Conservation (phyloP, 2,329 filamentous ascomycete genomes). For the Aspergillus sojae region DNA sequence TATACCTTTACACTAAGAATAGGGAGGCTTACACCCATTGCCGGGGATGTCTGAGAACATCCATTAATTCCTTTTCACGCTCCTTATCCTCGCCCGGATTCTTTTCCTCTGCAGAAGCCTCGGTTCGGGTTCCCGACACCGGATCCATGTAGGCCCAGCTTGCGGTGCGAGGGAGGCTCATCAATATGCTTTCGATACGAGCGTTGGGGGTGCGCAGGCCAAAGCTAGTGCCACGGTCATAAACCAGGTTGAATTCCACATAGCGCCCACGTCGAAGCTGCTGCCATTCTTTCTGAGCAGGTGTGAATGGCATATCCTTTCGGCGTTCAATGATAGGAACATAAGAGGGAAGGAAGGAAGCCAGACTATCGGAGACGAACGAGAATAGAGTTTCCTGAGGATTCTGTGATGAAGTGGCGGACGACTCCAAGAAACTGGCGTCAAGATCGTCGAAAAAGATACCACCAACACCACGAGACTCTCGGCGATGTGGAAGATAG, state of each 20-base stretch:
- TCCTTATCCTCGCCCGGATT: constrained; percentile 36
- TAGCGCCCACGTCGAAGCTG: constrained; percentile 92
- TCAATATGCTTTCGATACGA: constrained; percentile 92
- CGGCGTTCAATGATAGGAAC: constrained; percentile 83
- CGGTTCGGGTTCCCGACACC: constrained; percentile 47
- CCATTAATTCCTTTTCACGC: constrained; percentile 75
- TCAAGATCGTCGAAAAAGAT: constrained; percentile 99
- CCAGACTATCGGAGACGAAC: constrained; percentile 82
- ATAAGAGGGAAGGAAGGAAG: constrained; percentile 87
- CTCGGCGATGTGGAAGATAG: constrained; percentile 84
- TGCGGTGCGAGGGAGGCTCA: constrained; percentile 92
- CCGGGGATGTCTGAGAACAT: constrained; percentile 65
- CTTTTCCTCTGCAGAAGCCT: constrained; percentile 53
- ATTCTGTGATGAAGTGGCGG: constrained; percentile 62
- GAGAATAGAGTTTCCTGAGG: constrained; percentile 88
- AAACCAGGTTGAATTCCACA: constrained; percentile 97
- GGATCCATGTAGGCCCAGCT: constrained; percentile 94
- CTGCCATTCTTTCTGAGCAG: constrained; percentile 92
- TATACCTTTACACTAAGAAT: background rate
- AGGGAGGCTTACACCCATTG: constrained; percentile 57
- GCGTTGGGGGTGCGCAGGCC: constrained; percentile 90
- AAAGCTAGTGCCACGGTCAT: constrained; percentile 93
- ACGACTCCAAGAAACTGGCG: constrained; percentile 48
- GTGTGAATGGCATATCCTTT: constrained; percentile 89
- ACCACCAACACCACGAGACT: constrained; percentile 84